Base-by-base conservation (phyloP, 73 alveolate genomes). In the Paramecium tetraurelia region DNA sequence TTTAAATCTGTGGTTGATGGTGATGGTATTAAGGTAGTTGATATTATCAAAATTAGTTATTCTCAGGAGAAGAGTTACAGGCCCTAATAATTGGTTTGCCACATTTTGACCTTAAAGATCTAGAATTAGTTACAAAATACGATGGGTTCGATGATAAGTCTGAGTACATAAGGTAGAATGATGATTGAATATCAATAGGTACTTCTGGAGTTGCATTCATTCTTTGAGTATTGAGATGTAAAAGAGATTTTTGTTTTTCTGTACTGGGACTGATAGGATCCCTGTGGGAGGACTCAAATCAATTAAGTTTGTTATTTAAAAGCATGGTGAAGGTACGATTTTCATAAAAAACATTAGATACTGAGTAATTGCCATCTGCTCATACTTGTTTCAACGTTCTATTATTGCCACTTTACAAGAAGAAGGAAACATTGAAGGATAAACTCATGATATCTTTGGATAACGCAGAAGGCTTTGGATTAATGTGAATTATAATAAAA, bases 391-490 rank as follows among this genome's bases (percentile, higher is more conserved):
- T 98, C 94, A 98, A 98, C 86, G 98, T 96, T 92, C 86, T 98
- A 83, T 95, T 98, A 46, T 76, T 98, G 18, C 99, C 99, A 1
- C 98, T 96, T 76, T 98, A 98, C 92, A 86, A 92, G 53, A 86
- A 93, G 43, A 97, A 96, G 89, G 99, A 98, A 53, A 88, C 59
- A 75, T 95, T 98, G 59, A 96, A 93, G 36, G 69, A 89, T 68
- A 95, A 95, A 38, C 86, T 98, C 18, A 40, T 83, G 46, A 94
- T 69, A 50, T 99, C 99, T 16, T 96, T 98, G 24, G 94, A 96
- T 68, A 97, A 98, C 93, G 96, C 99, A 21, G 99, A 97, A 96
- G 99, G 99, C 33, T 98, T 98, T 92, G 99, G 99, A 46, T 88
- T 98, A 9, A 89, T 96, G 89, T 63, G 84, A 63, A 63, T 53